Percentiles rank a stretch among this genome's conserved stretches.
These are phyloP conservation scores for Tetrapyrgos nigripes DNA, from an alignment of 1,284 basidiomycete species.

Conservation along the genomic window DNA sequence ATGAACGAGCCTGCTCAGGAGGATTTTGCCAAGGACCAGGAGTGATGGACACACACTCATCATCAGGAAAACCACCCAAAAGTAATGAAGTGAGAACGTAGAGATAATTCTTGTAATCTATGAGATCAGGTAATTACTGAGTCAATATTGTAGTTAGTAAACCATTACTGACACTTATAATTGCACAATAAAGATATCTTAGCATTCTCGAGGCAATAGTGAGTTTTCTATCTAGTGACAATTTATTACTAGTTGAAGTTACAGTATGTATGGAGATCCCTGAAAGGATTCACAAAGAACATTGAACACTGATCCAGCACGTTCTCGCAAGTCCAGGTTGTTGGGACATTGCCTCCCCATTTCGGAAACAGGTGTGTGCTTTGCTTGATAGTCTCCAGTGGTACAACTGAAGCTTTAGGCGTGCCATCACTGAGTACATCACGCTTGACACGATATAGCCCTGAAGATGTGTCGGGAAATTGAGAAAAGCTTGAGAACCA, in stretches of 20 bases:
- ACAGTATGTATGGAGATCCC: neutral
- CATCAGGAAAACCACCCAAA: too few relatives aligned
- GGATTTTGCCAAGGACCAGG: too few relatives aligned
- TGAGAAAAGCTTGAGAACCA: conserved; percentile 18
- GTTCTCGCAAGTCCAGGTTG: neutral
- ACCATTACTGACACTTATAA: too few relatives aligned
- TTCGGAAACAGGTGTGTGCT: conserved; percentile 13
- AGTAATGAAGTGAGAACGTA: too few relatives aligned
- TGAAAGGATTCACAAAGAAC: neutral
- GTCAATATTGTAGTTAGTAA: too few relatives aligned
- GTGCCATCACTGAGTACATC: conserved; percentile 1
- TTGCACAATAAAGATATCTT: too few relatives aligned
- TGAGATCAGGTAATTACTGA: too few relatives aligned
- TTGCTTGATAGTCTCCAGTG: conserved; percentile 8
- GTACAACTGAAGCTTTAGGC: conserved; percentile 8
- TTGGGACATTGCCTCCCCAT: neutral
- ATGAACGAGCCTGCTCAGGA: too few relatives aligned
- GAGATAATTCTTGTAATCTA: too few relatives aligned
- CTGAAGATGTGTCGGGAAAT: conserved; percentile 4
- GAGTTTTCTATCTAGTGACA: neutral
- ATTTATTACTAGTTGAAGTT: neutral
- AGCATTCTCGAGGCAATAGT: too few relatives aligned
- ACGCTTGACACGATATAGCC: conserved; percentile 11
- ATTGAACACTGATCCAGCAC: neutral
- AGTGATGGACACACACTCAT: too few relatives aligned